phyloP scores from a whole-genome alignment of 2,329 filamentous ascomycete genomes.

The Phoma sp. region DNA sequence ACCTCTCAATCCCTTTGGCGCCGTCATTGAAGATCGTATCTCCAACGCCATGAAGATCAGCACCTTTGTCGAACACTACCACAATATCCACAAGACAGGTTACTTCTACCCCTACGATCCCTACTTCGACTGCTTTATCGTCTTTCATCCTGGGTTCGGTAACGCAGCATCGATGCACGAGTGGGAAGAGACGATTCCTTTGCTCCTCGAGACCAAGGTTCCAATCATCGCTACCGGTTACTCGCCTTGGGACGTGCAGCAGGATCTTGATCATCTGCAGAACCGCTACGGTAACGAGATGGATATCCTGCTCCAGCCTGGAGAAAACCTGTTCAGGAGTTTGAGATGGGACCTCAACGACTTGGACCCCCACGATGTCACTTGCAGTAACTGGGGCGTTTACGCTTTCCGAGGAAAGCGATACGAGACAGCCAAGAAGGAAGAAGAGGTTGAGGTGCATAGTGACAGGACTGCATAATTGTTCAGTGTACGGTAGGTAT shows the following conservation, averaged over 20 bases:
- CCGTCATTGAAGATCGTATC: slow-evolving; percentile 90
- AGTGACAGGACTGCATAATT: slow-evolving; percentile 40
- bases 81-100: slow-evolving; percentile 89
- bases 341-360: slow-evolving; percentile 97
- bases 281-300: slow-evolving; percentile 88
- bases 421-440: slow-evolving; percentile 72
- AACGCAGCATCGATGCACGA: slow-evolving; percentile 93
- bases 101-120: slow-evolving; percentile 95
- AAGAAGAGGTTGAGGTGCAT: slow-evolving; percentile 46
- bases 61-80: slow-evolving; percentile 97
- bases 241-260: slow-evolving; percentile 91
- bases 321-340: slow-evolving; percentile 93
- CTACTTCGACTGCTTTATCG: slow-evolving; percentile 96
- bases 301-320: slow-evolving; percentile 87
- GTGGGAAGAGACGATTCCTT: slow-evolving; percentile 88
- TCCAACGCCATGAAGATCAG: slow-evolving; percentile 92
- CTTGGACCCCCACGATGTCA: slow-evolving; percentile 89
- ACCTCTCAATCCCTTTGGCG: slow-evolving; percentile 85
- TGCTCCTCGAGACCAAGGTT: slow-evolving; percentile 92
- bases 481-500: slow-evolving; percentile 8
- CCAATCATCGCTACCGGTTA: slow-evolving; percentile 96
- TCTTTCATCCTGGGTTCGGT: slow-evolving; percentile 95
- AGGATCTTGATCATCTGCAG: slow-evolving; percentile 88
- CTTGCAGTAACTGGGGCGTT: slow-evolving; percentile 94
- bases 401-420: slow-evolving; percentile 98